Base-by-base conservation (phyloP, 2,329 filamentous ascomycete genomes). In the Colletotrichum zoysiae region DNA sequence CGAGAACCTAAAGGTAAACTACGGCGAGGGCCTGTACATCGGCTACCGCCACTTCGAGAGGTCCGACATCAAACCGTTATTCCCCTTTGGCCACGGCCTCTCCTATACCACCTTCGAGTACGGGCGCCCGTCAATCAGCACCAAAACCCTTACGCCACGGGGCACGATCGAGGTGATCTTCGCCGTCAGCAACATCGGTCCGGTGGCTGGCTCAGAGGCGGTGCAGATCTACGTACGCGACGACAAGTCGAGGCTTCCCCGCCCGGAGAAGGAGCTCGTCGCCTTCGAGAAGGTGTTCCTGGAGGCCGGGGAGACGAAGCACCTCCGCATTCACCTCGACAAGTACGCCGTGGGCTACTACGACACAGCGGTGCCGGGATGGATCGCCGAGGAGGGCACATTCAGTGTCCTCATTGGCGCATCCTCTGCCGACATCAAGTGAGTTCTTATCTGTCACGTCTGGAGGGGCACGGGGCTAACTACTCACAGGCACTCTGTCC, bases 11-110 rank as follows among this genome's bases (percentile, higher is more conserved):
- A 86, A 89, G 75, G 90, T 92, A 0, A 79, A 91, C 1, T 94
- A 94, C 77, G 91, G 91, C 64, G 92, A 95, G 79, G 92, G 91
- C 18, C 81, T 94, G 16, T 93, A 90, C 80, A 88, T 94, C 66
- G 92, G 92, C 2, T 94, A 95, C 81, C 83, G 89, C 23, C 90
- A 93, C 80, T 94, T 93, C 79, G 92, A 95, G 76, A 87, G 87
- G 26, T 82, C 85, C 16, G 84, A 84, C 35, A 86, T 91, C 61
- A 81, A 85, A 6, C 90, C 90, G 0, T 84, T 92, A 0, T 94
- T 93, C 81, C 86, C 91, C 38, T 94, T 94, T 74, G 92, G 92
- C 14, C 91, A 93, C 78, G 92, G 92, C 1, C 85, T 94, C 9
- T 92, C 90, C 0, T 95, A 94, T 79, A 93, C 92, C 0, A 87